These are phyloP conservation scores for Talaromyces marneffei DNA, from an alignment of 2,329 filamentous ascomycete species.

Conservation along the genomic window DNA sequence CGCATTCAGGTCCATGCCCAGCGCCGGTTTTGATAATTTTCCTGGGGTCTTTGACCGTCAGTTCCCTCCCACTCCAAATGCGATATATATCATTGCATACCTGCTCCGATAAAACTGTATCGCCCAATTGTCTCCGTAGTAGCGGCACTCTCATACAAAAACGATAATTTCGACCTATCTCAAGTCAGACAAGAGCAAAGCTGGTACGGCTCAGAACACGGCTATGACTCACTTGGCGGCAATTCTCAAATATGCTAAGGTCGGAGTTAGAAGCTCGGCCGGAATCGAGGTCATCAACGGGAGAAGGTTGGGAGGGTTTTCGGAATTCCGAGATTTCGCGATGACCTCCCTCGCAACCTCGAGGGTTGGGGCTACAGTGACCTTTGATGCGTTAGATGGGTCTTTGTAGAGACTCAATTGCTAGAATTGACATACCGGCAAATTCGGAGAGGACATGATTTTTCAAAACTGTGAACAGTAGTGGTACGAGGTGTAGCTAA, in stretches of 20 bases:
- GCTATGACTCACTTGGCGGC: constrained; percentile 57
- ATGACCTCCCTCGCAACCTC: constrained; percentile 55
- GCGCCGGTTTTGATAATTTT: constrained; percentile 84
- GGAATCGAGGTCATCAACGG: constrained; percentile 79
- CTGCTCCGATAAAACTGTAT: constrained; percentile 90
- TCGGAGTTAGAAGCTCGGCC: constrained; percentile 89
- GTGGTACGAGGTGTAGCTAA: background rate
- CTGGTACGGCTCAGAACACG: background rate
- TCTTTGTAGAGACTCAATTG: background rate
- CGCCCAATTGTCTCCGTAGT: constrained; percentile 85
- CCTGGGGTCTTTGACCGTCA: constrained; percentile 47
- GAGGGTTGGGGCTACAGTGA: constrained; percentile 54
- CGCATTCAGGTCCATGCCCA: constrained; percentile 74
- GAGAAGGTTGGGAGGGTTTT: constrained; percentile 67
- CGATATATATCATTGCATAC: constrained; percentile 31
- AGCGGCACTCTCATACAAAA: constrained; percentile 92
- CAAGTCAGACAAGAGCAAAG: background rate
- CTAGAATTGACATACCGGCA: background rate
- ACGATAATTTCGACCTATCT: constrained; percentile 66
- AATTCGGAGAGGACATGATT: constrained; percentile 8
- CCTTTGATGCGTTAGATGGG: constrained; percentile 26
- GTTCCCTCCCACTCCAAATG: background rate
- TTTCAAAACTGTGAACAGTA: background rate
- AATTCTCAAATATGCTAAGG: constrained; percentile 90
- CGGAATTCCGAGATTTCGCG: constrained; percentile 44